Percentiles rank a stretch among this genome's conserved stretches.
These are phyloP conservation scores for Hippophae rhamnoides DNA, from an alignment of 306 rosid genomes.

Conservation along the genomic window DNA sequence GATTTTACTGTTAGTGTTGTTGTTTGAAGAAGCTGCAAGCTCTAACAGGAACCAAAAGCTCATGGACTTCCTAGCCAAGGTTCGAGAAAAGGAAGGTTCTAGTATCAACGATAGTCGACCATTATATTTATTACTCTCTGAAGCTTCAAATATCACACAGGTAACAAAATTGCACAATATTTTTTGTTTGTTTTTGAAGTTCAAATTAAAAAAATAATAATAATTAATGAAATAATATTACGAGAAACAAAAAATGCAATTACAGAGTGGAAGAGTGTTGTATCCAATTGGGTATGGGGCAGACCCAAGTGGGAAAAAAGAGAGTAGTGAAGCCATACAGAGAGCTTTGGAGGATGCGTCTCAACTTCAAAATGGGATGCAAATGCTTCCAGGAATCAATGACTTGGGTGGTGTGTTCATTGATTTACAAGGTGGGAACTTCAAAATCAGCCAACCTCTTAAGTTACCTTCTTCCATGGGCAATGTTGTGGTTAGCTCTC, in stretches of 20 bases:
- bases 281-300: conserved; percentile 49
- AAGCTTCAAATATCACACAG: conserved; percentile 24
- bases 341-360: conserved; percentile 41
- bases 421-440: conserved; percentile 59
- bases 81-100: conserved; percentile 3
- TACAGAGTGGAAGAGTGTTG: conserved; percentile 36
- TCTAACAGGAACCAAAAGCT: conserved; percentile 12
- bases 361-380: conserved; percentile 21
- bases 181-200: background rate
- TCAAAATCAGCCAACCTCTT: conserved; percentile 43
- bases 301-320: conserved; percentile 48
- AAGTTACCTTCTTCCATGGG: conserved; percentile 43
- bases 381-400: conserved; percentile 39
- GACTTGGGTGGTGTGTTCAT: conserved; percentile 53
- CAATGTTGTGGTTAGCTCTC: conserved; percentile 51
- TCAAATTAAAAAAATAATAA: background rate
- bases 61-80: conserved; percentile 16
- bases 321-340: conserved; percentile 38
- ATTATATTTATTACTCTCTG: conserved; percentile 3
- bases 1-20: conserved; percentile 1
- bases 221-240: background rate
- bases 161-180: conserved; percentile 3
- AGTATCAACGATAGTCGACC: conserved; percentile 4
- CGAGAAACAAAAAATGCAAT: background rate
- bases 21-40: conserved; percentile 13